phyloP scores from a whole-genome alignment of 1,284 basidiomycete genomes.

The Sanghuangporus weigelae region DNA sequence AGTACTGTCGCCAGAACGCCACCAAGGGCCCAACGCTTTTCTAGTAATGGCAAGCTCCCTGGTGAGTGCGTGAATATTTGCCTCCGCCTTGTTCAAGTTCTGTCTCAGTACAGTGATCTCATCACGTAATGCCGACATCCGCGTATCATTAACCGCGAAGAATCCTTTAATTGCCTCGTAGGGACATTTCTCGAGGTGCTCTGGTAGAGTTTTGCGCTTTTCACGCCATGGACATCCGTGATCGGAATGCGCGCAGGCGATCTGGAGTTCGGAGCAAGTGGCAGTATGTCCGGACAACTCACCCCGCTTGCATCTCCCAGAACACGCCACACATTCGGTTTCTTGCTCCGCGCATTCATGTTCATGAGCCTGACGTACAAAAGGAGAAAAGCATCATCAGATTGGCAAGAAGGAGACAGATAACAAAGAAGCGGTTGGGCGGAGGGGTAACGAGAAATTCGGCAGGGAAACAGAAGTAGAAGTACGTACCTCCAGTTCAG shows the following conservation, averaged over 20 bases:
- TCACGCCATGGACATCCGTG: conserved; percentile 57
- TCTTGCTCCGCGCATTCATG: conserved; percentile 33
- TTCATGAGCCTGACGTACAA: conserved; percentile 31
- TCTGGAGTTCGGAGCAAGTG: conserved; percentile 34
- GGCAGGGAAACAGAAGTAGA: neutral
- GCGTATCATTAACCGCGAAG: conserved; percentile 43
- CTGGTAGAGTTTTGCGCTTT: conserved; percentile 33
- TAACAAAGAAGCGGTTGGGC: neutral
- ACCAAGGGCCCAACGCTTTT: conserved; percentile 63
- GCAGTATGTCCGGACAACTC: conserved; percentile 31
- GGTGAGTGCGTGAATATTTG: conserved; percentile 39
- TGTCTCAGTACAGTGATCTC: conserved; percentile 58
- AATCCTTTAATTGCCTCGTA: conserved; percentile 62
- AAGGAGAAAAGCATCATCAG: neutral
- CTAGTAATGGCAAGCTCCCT: conserved; percentile 48
- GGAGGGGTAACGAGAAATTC: neutral
- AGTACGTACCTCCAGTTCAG: conserved; percentile 33
- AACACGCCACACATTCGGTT: conserved; percentile 37
- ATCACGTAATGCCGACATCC: conserved; percentile 40
- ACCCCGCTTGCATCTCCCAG: conserved; percentile 30
- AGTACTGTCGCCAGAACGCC: conserved; percentile 27
- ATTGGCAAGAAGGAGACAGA: neutral
- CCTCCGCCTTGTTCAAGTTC: conserved; percentile 50
- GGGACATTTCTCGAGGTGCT: conserved; percentile 46
- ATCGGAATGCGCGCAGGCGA: conserved; percentile 44